A percentile compares a stretch with the other conserved stretches of the same genome.
Evolutionary conservation across 2,329 filamentous ascomycete genomes (phyloP).

Genomic region (Sporothrix curviconia): DNA sequence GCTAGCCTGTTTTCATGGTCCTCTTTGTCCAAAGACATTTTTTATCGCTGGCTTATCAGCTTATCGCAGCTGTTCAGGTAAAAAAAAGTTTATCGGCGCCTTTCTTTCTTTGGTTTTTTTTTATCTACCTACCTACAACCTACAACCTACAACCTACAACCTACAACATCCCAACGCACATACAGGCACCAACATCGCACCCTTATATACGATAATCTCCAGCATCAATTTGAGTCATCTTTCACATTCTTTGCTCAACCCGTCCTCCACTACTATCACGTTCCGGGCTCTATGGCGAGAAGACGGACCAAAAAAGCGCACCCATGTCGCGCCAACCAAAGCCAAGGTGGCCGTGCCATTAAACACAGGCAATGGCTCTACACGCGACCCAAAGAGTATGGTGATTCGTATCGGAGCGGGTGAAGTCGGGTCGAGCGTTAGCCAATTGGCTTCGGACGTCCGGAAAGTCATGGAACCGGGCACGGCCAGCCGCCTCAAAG

Average conservation of each 20-base stretch:
- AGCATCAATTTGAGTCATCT: background rate
- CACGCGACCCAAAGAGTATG: conserved; percentile 85
- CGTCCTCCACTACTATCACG: background rate
- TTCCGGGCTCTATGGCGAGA: conserved; percentile 62
- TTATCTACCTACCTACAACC: background rate
- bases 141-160: background rate
- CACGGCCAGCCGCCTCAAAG: conserved; percentile 82
- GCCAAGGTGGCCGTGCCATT: conserved; percentile 44
- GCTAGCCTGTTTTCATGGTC: no score
- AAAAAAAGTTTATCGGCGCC: conserved; percentile 6
- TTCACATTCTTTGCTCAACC: background rate
- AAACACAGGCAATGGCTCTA: conserved; percentile 55
- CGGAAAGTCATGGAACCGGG: conserved; percentile 92
- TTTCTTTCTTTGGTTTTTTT: background rate
- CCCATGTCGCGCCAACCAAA: conserved; percentile 64
- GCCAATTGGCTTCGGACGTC: conserved; percentile 85
- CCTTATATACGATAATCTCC: no score
- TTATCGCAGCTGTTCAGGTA: background rate
- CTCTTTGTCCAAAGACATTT: no score
- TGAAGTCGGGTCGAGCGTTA: conserved; percentile 85
- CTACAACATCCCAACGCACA: no score
- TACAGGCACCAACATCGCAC: no score
- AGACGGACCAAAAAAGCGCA: conserved; percentile 81
- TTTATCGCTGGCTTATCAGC: background rate
- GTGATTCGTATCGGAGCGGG: conserved; percentile 94